A percentile compares a stretch with the other conserved stretches of the same genome.
phyloP scores from a whole-genome alignment of 129 eudicot genomes.

The Scalesia atractyloides region DNA sequence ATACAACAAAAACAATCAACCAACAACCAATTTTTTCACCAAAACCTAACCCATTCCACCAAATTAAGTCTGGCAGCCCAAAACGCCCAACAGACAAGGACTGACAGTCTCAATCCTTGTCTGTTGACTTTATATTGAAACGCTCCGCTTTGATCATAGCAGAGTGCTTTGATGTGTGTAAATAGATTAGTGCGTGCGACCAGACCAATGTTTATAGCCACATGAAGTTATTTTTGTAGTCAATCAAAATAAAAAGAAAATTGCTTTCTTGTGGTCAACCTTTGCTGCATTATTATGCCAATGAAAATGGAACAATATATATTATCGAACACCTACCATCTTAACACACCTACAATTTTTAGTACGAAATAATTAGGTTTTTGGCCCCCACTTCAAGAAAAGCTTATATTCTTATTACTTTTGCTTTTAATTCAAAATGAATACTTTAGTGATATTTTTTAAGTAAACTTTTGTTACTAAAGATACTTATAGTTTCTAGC shows the following conservation, averaged over 20 bases:
- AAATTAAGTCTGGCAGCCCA: too few species aligned
- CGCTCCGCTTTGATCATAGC: too few species aligned
- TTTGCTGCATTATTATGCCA: conserved; percentile 24
- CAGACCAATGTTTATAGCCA: neutral
- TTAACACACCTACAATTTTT: conserved; percentile 16
- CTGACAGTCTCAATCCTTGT: too few species aligned
- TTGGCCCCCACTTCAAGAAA: conserved; percentile 11
- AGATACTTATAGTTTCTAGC: neutral
- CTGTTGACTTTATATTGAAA: too few species aligned
- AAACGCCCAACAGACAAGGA: too few species aligned
- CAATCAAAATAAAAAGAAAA: neutral
- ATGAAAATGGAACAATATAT: neutral
- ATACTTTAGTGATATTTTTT: too few species aligned
- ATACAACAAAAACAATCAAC: too few species aligned
- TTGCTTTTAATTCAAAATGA: neutral
- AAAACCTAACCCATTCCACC: too few species aligned
- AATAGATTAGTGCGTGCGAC: too few species aligned
- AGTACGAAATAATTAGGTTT: conserved; percentile 12
- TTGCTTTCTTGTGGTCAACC: neutral
- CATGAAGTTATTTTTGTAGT: neutral
- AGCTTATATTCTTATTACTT: neutral
- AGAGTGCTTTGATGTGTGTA: too few species aligned
- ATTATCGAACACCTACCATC: conserved; percentile 26
- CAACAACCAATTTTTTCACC: too few species aligned
- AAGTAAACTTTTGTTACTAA: neutral